A percentile compares a stretch with the other conserved stretches of the same genome.
These are phyloP conservation scores for Strigomonas culicis DNA, from an alignment of 208 protist genomes.

Conservation along the genomic window DNA sequence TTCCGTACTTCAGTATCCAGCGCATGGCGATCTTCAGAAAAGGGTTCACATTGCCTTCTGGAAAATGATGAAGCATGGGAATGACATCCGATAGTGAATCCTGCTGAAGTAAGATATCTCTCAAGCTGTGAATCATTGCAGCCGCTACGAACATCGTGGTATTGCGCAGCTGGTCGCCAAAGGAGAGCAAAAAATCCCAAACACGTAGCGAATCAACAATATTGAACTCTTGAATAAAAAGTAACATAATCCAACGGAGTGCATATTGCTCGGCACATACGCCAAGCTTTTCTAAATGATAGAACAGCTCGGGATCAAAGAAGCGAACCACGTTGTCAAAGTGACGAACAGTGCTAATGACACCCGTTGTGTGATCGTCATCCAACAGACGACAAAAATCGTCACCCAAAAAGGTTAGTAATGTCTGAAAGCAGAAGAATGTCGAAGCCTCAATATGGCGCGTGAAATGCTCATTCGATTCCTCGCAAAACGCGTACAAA, in stretches of 20 bases:
- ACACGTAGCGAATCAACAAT: slow-evolving; percentile 66
- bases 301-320: slow-evolving; percentile 48
- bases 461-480: slow-evolving; percentile 26
- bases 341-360: slow-evolving; percentile 48
- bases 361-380: slow-evolving; percentile 42
- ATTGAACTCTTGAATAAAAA: slow-evolving; percentile 87
- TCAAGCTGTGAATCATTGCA: slow-evolving; percentile 53
- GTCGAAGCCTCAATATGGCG: slow-evolving; percentile 40
- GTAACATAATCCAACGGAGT: slow-evolving; percentile 81
- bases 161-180: slow-evolving; percentile 45
- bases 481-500: slow-evolving; percentile 59
- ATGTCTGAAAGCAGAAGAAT: slow-evolving; percentile 80
- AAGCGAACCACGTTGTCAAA: slow-evolving; percentile 69
- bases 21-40: slow-evolving; percentile 47
- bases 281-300: slow-evolving; percentile 36
- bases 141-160: slow-evolving; percentile 49
- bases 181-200: slow-evolving; percentile 88
- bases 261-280: slow-evolving; percentile 67
- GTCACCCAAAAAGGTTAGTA: slow-evolving; percentile 66
- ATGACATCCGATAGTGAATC: slow-evolving; percentile 41
- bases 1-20: slow-evolving; percentile 51
- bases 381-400: slow-evolving; percentile 69
- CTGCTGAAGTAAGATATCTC: slow-evolving; percentile 31
- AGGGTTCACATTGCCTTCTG: slow-evolving; percentile 37
- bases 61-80: slow-evolving; percentile 63